phyloP scores from a whole-genome alignment of 352 stramenopile genomes.

The Phytophthora sojae region DNA sequence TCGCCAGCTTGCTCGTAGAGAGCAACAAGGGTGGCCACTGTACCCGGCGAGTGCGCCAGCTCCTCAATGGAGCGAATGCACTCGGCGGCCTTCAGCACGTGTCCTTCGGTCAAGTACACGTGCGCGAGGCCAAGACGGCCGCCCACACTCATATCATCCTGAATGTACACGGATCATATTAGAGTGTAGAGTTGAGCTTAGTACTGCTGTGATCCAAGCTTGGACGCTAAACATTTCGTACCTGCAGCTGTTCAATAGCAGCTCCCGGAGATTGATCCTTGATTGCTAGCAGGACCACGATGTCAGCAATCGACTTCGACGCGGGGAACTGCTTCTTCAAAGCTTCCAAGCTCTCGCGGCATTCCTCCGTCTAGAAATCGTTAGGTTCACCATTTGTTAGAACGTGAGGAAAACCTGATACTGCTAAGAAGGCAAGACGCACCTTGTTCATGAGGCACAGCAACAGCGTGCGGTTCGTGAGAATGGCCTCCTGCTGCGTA shows the following conservation, averaged over 20 bases:
- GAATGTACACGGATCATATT: background rate
- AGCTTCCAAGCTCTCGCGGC: constrained; percentile 50
- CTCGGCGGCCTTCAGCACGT: constrained; percentile 58
- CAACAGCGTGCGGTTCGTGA: constrained; percentile 76
- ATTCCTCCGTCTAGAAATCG: constrained; percentile 63
- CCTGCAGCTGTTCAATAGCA: constrained; percentile 60
- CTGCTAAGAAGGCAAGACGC: background rate
- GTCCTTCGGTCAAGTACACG: constrained; percentile 69
- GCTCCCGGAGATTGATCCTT: constrained; percentile 68
- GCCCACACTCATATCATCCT: constrained; percentile 62
- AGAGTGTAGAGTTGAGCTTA: background rate
- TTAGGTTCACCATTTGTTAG: constrained; percentile 5
- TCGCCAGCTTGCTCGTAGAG: constrained; percentile 77
- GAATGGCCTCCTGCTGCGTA: constrained; percentile 74
- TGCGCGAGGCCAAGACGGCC: constrained; percentile 76
- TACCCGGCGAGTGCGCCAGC: constrained; percentile 73
- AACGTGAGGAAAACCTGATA: background rate
- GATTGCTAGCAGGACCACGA: constrained; percentile 71
- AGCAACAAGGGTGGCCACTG: constrained; percentile 80
- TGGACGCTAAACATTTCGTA: constrained; percentile 16
- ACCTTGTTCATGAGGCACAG: constrained; percentile 85
- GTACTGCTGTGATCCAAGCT: background rate
- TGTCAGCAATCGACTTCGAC: constrained; percentile 62
- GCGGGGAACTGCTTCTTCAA: constrained; percentile 73
- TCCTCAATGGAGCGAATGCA: constrained; percentile 69